Evolutionary conservation across 1,139 yeast genomes (phyloP).

Genomic region (Chernovozyma sophiae-reginae): DNA sequence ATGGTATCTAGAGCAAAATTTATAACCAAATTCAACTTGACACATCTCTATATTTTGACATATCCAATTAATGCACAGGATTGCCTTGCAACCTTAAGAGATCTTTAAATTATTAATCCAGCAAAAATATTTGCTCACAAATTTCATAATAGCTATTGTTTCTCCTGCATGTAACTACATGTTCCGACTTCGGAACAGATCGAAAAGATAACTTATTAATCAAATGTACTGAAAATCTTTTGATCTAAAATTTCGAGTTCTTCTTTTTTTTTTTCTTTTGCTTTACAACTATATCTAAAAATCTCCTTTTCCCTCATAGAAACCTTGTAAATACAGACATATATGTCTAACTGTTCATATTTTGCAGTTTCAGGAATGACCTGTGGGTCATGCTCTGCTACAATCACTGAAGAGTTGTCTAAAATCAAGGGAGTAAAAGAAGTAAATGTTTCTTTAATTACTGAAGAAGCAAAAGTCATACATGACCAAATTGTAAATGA

Average conservation of each 20-base stretch:
- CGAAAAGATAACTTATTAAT: slow-evolving; percentile 8
- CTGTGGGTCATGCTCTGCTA: slow-evolving; percentile 34
- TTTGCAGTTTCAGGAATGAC: slow-evolving; percentile 32
- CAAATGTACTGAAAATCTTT: too few species aligned
- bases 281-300: neutral
- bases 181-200: slow-evolving; percentile 8
- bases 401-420: slow-evolving; percentile 24
- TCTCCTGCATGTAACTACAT: neutral
- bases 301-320: neutral
- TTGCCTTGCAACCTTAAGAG: too few species aligned
- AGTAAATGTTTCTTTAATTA: slow-evolving; percentile 31
- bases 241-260: neutral
- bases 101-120: too few species aligned
- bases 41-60: too few species aligned
- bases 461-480: slow-evolving; percentile 32
- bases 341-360: slow-evolving; percentile 4
- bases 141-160: too few species aligned
- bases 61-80: too few species aligned
- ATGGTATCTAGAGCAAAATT: too few species aligned
- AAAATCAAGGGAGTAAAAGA: slow-evolving; percentile 19
- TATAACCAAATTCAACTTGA: too few species aligned
- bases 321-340: too few species aligned
- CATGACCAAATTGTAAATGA: slow-evolving; percentile 11
- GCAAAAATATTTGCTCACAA: too few species aligned
- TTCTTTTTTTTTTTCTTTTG: neutral